Evolutionary conservation across 2,329 filamentous ascomycete genomes (phyloP), one percentile per base, ranked within the genome.

Genomic region (Geosmithia putterillii): DNA sequence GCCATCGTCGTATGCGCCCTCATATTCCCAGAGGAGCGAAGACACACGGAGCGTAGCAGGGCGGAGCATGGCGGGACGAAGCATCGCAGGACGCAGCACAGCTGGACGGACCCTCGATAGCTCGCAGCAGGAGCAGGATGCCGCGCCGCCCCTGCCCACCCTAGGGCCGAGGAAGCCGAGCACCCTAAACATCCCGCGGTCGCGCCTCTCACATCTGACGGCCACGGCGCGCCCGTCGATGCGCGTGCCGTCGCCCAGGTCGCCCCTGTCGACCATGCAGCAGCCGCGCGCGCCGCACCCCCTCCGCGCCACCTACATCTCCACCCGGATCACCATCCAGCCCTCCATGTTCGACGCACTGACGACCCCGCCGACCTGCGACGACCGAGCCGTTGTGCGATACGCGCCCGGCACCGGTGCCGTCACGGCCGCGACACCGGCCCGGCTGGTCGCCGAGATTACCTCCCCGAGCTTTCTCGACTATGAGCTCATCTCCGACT

Each of bases 401-500:
- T 95, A 94, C 59, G 81, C 86, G 17, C 61, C 79, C 3, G 65
- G 70, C 4, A 78, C 77, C 10, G 79, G 81, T 41, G 76, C 86
- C 37, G 89, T 98, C 18, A 82, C 81, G 23, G 92, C 92, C 28
- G 92, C 92, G 14, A 95, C 88, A 0, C 88, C 90, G 2, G 81
- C 89, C 3, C 82, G 92, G 12, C 78, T 98, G 34, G 86, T 98
- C 41, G 89, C 90, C 12, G 89, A 98, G 63, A 95, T 98, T 49
- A 96, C 92, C 0, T 96, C 92, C 1, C 87, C 92, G 15, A 88
- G 80, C 41, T 95, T 96, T 57, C 78, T 98, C 55, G 90, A 98
- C 60, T 98, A 98, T 59, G 90, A 96, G 55, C 73, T 98, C 5
- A 77, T 98, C 4, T 96, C 92, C 1, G 92, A 98, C 60, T 98